A percentile compares a stretch with the other conserved stretches of the same genome.
phyloP scores from a whole-genome alignment of 257 asterid species.

The Solanum corneliomulleri region DNA sequence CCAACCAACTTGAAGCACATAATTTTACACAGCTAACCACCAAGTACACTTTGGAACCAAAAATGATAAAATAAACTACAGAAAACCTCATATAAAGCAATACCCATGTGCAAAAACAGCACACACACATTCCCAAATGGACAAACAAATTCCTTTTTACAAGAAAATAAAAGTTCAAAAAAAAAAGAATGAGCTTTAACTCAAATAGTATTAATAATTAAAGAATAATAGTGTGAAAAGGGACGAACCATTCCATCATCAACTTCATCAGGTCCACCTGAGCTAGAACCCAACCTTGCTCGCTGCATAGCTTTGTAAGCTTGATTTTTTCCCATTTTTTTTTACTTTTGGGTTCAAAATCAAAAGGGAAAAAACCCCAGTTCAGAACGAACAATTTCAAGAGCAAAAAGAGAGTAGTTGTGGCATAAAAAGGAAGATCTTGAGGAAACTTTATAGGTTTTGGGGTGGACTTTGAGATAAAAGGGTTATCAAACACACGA shows the following conservation, averaged over 20 bases:
- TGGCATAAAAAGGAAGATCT: neutral
- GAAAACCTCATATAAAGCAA: neutral
- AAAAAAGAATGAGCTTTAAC: neutral
- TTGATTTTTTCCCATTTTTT: slow-evolving; percentile 76
- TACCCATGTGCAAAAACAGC: neutral
- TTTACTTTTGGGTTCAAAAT: neutral
- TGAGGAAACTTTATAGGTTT: neutral
- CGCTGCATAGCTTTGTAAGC: slow-evolving; percentile 93
- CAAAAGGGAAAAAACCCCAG: neutral
- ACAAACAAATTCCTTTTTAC: neutral
- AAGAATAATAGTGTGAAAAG: slow-evolving; percentile 33
- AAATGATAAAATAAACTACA: neutral
- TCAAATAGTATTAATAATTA: neutral
- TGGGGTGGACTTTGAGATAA: neutral
- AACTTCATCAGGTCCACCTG: slow-evolving; percentile 66
- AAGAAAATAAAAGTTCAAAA: neutral
- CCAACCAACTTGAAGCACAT: neutral
- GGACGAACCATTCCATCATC: slow-evolving; percentile 93
- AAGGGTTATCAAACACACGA: neutral
- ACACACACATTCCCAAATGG: neutral
- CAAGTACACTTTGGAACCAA: neutral
- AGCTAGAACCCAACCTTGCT: slow-evolving; percentile 61
- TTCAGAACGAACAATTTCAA: neutral
- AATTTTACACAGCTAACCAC: neutral
- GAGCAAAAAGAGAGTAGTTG: neutral